Evolutionary conservation across 2,329 filamentous ascomycete species (phyloP), one percentile per base, ranked within the genome.

Genomic region (Ophiobolus disseminans): DNA sequence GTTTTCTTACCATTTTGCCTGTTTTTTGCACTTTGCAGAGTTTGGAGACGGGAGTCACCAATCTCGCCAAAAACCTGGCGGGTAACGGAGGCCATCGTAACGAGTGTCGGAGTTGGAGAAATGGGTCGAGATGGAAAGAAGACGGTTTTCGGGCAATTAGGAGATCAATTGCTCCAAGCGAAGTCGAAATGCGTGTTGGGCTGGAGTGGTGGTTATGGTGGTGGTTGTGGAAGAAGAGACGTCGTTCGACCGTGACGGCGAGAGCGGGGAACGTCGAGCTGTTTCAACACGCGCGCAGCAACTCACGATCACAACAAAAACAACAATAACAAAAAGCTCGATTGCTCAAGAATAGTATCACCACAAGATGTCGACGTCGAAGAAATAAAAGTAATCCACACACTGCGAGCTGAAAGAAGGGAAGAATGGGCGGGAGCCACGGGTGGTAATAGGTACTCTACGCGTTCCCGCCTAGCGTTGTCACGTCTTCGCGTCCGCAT

Each of bases 1-100:
- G 37, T n/a, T 17, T n/a, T 21, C 71, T 63, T 78, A 83, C 80
- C 78, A 76, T 82, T 83, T 66, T 92, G 89, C 73, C 86, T 81
- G 73, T 92, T 92, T 79, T 91, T 93, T 40, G 87, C 75, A 74
- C 85, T 90, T 20, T 86, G 86, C 63, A 93, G 78, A 57, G 79
- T 84, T 72, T 90, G 87, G 20, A 92, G 79, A 60, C 89, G 84
- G 47, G 85, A 77, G 61, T 80, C 81, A 68, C 89, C 84, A 45
- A 92, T 79, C 39, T 86, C 86, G 68, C 86, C 89, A 72, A 92
- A 91, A 5, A 89, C 89, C 75, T 90, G 87, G 66, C 89, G 84
- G 54, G 79, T 76, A 53, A 59, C 81, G 73, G 69, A 82, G 48
- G 68, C 58, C 66, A 72, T 65, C 41, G 48, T 50, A 47, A 36